Evolutionary conservation across 164 flowering plant genomes (phyloP), one percentile per base, ranked within the genome.

Genomic region (Nelumbo lutea): DNA sequence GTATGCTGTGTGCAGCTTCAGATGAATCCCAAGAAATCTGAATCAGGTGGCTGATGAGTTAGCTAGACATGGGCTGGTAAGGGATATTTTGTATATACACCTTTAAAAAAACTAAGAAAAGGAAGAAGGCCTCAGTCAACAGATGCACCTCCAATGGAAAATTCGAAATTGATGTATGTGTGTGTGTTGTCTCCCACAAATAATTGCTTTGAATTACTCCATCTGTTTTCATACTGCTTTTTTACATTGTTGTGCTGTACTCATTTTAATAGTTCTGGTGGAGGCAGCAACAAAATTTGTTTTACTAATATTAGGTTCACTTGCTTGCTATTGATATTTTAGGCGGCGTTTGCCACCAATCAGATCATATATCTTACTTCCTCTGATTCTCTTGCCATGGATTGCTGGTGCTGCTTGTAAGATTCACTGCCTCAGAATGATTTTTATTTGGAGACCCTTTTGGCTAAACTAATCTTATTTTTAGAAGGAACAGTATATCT

Each of bases 291-390:
- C 41, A 61, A 14, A 13, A 9, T 61, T 58, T 45, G 63, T 40
- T 42, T 41, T 45, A 46, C 48, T 74, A 8, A 66, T 47, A 47
- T 55, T 61, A 47, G 42, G 8, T 60, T 52, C 13, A 42, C 43
- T 53, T 70, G 64, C 42, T 59, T 69, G 47, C 46, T 43, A 38
- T 40, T 69, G 70, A 4, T 42, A 48, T 65, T 78, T 68, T 56
- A 91, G 97, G 92, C 83, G 87, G 80, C 87, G 85, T 68, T 73
- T 91, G 78, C 90, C 93, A 76, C 87, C 90, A 10, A 78, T 91
- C 68, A 86, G 84, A 75, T 79, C 96, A 61, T 78, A 69, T 72
- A 43, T 87, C 55, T 80, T 86, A 72, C 92, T 91, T 72, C 87
- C 90, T n/a, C 71, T 81, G 64, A 70, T 85, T 73, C 83, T 88